Evolutionary conservation across 805 yeast genomes (phyloP), one percentile per base, ranked within the genome.

Genomic region (Nakazawaea ernobii): DNA sequence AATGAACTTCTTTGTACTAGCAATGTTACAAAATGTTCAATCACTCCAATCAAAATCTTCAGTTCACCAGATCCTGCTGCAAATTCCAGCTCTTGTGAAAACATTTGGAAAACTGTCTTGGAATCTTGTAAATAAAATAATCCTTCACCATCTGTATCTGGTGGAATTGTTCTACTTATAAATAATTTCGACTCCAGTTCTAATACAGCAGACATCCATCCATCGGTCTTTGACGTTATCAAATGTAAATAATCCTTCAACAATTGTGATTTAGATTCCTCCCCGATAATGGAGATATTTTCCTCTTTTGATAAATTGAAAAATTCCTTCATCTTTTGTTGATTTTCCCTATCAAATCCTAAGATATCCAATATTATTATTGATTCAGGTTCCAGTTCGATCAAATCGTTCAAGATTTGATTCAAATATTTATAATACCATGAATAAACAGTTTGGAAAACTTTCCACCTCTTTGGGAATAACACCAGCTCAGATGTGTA

Each of bases 31-130:
- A 90, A 86, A 50, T 83, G 80, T 45, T 76, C 82, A 13, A 89
- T 78, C 10, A 88, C 94, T 24, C 92, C 94, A 10, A 82, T 81
- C 32, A 89, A 69, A 27, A 89, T 85, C 52, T 82, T 76, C 6
- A 90, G 88, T 62, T 86, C 90, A 3, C 88, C 87, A 3, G 92
- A 80, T 30, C 84, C 91, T 0, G 90, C 86, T 0, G 95, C 94
- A 6, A 86, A 91, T 52, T 86, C 95, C 13, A 88, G 83, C 62
- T 90, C 96, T 59, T 89, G 96, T n/a, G 84, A 82, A 49, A 89
- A 79, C 83, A 89, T 84, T 52, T 86, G 80, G 61, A 86, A 82
- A 28, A 90, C 82, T 4, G 85, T 82, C 51, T 81, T 84, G 45
- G 89, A 85, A 47, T 89, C 94, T 47, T 88, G 88, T 47, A 89